Evolutionary conservation across 73 alveolate species (phyloP).

Genomic region (Breviolum minutum): DNA sequence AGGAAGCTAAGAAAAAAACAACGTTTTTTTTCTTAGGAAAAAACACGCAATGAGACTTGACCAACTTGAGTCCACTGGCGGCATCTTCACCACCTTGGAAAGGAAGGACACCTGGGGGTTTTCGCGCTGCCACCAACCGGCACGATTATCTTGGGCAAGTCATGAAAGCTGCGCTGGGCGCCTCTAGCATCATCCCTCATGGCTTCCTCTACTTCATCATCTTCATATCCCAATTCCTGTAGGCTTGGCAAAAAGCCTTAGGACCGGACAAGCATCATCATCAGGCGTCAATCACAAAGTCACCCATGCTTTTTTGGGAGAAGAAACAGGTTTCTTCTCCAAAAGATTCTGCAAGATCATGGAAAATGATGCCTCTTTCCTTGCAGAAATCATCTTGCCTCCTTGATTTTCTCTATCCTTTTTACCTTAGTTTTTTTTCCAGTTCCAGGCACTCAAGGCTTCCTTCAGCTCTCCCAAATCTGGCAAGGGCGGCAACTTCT

Average conservation of each 20-base stretch:
- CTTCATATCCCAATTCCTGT: constrained; percentile 62
- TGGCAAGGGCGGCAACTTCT: constrained; percentile 79
- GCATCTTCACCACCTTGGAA: constrained; percentile 93
- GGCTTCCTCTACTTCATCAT: constrained; percentile 67
- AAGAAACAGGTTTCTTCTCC: not conserved
- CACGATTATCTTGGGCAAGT: too few species aligned
- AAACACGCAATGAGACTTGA: not conserved
- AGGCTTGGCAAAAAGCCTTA: constrained; percentile 73
- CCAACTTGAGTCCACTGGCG: not conserved
- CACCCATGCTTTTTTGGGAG: not conserved
- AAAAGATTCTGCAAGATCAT: not conserved
- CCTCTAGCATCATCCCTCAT: constrained; percentile 81
- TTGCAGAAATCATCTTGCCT: too few species aligned
- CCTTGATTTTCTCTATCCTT: not conserved
- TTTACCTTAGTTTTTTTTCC: not conserved
- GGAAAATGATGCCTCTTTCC: not conserved
- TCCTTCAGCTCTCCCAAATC: constrained; percentile 12
- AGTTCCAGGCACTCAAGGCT: constrained; percentile 19
- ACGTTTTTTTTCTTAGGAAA: not conserved
- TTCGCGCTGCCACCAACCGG: not conserved
- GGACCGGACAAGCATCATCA: not conserved
- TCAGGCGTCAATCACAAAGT: not conserved
- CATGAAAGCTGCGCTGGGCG: not conserved
- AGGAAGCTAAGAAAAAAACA: not conserved
- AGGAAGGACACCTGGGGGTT: constrained; percentile 63